Base-by-base conservation (phyloP, 768 basidiomycete genomes). In the Mycena chlorophos region DNA sequence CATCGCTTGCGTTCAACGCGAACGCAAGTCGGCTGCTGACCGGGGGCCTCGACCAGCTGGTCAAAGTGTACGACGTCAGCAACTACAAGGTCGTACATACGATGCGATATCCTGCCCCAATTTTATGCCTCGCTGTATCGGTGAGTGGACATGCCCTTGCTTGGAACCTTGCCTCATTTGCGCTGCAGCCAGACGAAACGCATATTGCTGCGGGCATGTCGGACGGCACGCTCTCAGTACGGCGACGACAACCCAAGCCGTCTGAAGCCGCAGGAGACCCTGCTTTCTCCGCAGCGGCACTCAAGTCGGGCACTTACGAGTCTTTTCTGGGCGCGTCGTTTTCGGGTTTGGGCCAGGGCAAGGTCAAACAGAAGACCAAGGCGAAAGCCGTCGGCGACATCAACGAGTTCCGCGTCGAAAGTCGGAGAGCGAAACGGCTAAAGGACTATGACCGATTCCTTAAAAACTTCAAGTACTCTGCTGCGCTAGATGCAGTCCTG, bases 201-300 rank as follows among this genome's bases (percentile, higher is more conserved):
- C 97, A 98, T 66, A 88, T 99, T 37, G 91, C 92, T 1, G 91
- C 91, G 1, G 97, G 97, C n/a, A 92, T 98, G 88, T 88, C 94
- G 16, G 97, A 98, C 67, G 96, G 96, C 2, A 98, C 96, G 1
- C 79, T 99, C n/a, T 95, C 95, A n/a, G 84, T 99, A 45, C 91
- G 97, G 26, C 82, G 92, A 62, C 83, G 95, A 55, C 89, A 92
- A 62, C 82, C 79, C 17, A 94, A 91, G 69, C 72, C 83, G 0
- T 82, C 81, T n/a, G 85, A 90, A 67, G 65, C 72, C 0, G 69
- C 71, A 3, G 63, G 69, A 2, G 73, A 74, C 40, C 53, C 63
- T 2, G 50, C 69, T 52, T 69, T 75, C 55, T 69, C 74, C 20
- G 63, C 64, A 8, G 66, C 77, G 0, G 71, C 77, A 4, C 68